Evolutionary conservation across 2,329 filamentous ascomycete genomes (phyloP).

Genomic region (Cladosporium cucumerinum): DNA sequence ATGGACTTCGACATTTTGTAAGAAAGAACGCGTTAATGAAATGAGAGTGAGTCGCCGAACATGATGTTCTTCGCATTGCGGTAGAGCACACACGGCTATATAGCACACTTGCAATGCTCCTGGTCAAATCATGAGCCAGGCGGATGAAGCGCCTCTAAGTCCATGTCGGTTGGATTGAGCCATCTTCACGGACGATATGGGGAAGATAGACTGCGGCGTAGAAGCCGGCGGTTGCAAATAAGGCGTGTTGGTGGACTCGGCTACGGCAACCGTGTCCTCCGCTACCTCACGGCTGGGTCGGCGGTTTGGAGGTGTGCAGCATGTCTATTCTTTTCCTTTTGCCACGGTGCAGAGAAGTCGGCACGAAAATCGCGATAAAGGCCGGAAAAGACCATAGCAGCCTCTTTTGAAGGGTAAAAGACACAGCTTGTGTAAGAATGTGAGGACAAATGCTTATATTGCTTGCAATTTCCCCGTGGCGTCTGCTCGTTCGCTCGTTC

Average conservation of each 20-base stretch:
- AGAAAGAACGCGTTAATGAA: not conserved
- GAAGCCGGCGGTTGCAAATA: not conserved
- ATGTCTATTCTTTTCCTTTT: not conserved
- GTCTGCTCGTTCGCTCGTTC: not conserved
- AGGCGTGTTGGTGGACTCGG: not conserved
- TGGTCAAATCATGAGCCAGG: not conserved
- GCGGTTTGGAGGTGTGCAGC: not conserved
- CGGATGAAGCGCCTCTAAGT: not conserved
- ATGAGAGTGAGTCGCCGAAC: not conserved
- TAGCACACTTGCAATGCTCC: not conserved
- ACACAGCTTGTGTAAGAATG: not conserved
- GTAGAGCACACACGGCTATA: not conserved
- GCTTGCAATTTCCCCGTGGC: not conserved
- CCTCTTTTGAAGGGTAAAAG: not conserved
- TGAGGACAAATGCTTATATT: not conserved
- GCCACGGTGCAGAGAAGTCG: not conserved
- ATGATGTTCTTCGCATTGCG: not conserved
- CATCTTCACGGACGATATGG: not conserved
- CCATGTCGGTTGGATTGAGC: not conserved
- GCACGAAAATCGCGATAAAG: not conserved
- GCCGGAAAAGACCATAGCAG: not conserved
- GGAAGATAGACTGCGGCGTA: not conserved
- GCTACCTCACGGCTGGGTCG: not conserved
- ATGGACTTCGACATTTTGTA: not conserved
- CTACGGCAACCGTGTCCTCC: not conserved